Conservation (phyloP, 2,329 filamentous ascomycete genomes). For the Colletotrichum karsti region DNA sequence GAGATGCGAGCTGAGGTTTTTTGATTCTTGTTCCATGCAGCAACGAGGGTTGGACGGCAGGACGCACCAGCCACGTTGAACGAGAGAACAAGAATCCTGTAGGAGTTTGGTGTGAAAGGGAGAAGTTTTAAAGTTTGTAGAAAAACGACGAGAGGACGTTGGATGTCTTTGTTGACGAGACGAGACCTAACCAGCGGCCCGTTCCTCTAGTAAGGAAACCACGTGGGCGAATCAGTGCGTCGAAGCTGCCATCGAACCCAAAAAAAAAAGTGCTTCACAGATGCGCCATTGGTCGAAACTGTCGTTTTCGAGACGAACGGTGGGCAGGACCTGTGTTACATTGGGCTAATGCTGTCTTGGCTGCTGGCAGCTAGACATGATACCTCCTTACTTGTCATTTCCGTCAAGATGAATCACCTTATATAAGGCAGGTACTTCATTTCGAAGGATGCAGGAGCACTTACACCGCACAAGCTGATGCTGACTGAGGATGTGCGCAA, state of each 20-base stretch:
- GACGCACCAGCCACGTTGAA: neutral
- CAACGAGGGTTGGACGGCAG: neutral
- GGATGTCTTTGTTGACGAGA: constrained; percentile 11
- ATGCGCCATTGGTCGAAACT: constrained; percentile 7
- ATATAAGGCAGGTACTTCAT: neutral
- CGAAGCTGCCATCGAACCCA: constrained; percentile 1
- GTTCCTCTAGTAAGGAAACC: constrained; percentile 21
- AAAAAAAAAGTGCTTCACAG: constrained; percentile 1
- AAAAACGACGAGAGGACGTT: neutral
- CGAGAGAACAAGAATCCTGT: neutral
- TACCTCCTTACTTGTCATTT: neutral
- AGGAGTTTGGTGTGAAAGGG: neutral
- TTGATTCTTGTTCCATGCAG: neutral
- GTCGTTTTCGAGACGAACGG: neutral
- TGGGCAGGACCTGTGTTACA: neutral
- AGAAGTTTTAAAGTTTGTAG: neutral
- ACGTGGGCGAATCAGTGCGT: constrained; percentile 21
- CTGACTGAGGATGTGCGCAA: neutral
- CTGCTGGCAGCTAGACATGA: neutral
- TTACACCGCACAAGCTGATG: neutral
- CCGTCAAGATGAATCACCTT: neutral
- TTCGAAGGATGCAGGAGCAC: neutral
- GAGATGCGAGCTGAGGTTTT: neutral
- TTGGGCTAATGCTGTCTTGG: neutral
- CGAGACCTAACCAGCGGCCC: constrained; percentile 17